A percentile compares a stretch with the other conserved stretches of the same genome.
phyloP scores from a whole-genome alignment of 2,329 filamentous ascomycete genomes.

The Botryotinia calthae region DNA sequence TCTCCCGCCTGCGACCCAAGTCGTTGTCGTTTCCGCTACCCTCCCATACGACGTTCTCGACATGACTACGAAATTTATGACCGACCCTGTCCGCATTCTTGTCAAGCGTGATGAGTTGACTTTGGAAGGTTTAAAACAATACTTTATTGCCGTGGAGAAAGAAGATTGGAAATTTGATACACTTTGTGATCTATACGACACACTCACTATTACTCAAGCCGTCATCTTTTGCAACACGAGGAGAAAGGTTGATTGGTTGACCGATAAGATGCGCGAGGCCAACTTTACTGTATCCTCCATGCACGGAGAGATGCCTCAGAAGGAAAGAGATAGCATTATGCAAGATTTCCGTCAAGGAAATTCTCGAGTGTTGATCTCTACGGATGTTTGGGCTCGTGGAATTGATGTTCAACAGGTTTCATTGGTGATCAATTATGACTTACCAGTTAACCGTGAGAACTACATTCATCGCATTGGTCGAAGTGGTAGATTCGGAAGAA shows the following conservation, averaged over 20 bases:
- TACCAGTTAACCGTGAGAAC: conserved; percentile 98
- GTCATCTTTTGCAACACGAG: conserved; percentile 99
- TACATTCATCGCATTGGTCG: conserved; percentile 98
- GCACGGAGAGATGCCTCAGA: conserved; percentile 99
- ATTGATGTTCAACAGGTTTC: conserved; percentile 99
- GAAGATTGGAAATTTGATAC: conserved; percentile 99
- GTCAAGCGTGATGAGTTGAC: conserved; percentile 99
- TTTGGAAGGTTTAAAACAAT: conserved; percentile 95
- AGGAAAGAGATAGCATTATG: conserved; percentile 98
- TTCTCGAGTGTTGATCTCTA: conserved; percentile 93
- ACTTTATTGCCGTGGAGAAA: conserved; percentile 98
- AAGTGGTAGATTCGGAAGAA: conserved; percentile 91
- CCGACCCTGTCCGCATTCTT: conserved; percentile 89
- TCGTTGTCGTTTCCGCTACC: conserved; percentile 96
- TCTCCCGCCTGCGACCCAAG: conserved; percentile 92
- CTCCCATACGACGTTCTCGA: conserved; percentile 97
- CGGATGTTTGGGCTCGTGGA: conserved; percentile 95
- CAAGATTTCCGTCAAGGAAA: conserved; percentile 97
- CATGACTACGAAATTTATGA: conserved; percentile 99
- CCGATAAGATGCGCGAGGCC: conserved; percentile 97
- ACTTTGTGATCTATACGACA: conserved; percentile 97
- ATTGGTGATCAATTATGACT: conserved; percentile 97
- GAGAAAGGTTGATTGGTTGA: conserved; percentile 98
- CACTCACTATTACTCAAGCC: conserved; percentile 95
- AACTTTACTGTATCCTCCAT: conserved; percentile 99